These are phyloP conservation scores for Abeoforma whisleri DNA, from an alignment of 78 protist genomes.

Conservation along the genomic window DNA sequence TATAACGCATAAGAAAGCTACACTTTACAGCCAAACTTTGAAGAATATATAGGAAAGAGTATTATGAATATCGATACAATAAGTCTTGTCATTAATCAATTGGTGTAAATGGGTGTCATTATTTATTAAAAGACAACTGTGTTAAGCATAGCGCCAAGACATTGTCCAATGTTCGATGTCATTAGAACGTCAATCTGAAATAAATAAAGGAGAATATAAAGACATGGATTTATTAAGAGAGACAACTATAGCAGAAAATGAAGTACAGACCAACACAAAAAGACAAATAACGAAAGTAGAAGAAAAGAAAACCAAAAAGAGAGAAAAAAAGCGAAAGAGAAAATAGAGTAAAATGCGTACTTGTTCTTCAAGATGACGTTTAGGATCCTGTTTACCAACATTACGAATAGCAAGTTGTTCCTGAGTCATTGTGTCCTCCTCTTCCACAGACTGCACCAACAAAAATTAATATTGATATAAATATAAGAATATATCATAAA, in stretches of 20 bases:
- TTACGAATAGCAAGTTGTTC: slow-evolving; percentile 65
- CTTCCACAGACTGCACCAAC: slow-evolving; percentile 63
- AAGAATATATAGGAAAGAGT: too few relatives aligned
- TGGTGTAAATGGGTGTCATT: too few relatives aligned
- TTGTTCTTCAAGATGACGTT: slow-evolving; percentile 74
- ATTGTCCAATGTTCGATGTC: slow-evolving; percentile 82
- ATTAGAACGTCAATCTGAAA: slow-evolving; percentile 69
- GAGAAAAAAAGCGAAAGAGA: neutral
- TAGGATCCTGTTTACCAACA: slow-evolving; percentile 74
- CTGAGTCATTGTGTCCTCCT: slow-evolving; percentile 62
- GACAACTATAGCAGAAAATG: neutral
- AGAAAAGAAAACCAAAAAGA: neutral
- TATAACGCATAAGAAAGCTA: too few relatives aligned
- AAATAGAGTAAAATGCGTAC: neutral
- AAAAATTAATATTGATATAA: neutral
- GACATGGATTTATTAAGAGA: neutral
- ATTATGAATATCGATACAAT: too few relatives aligned
- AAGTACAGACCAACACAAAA: neutral
- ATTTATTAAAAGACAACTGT: slow-evolving; percentile 75
- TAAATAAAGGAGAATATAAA: too few relatives aligned
- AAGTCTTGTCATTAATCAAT: too few relatives aligned
- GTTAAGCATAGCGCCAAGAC: slow-evolving; percentile 88
- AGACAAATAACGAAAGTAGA: neutral
- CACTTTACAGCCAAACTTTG: too few relatives aligned
- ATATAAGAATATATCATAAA: slow-evolving; percentile 11